Base-by-base conservation (phyloP, 1,139 yeast species). In the Candida sanyaensis region DNA sequence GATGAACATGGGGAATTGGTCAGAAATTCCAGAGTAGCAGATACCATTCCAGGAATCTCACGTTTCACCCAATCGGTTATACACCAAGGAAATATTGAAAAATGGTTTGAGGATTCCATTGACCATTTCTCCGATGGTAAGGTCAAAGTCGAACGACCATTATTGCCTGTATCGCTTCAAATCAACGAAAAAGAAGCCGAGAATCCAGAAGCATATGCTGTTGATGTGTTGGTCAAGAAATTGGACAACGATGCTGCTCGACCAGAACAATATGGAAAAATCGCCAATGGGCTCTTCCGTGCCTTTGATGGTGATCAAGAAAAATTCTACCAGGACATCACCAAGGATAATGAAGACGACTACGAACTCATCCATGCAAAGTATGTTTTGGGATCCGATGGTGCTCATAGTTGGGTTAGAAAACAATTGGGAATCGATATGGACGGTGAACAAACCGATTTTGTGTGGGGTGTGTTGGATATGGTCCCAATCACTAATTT, bases 381-480 rank as follows among this genome's bases (percentile, higher is more conserved):
- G 48, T 68, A 66, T 51, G 65, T 67, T 42, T 46, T 68, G 37
- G 73, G 73, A 26, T 56, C 65, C 37, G 73, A 68, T 50, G 73
- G 73, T 41, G 73, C 72, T 17, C 72, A 66, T 47, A 64, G 69
- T 10, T 64, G 68, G 66, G 69, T 65, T 33, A 54, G 73, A 41
- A 62, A 61, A 45, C 60, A 59, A 42, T 50, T 50, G 23, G 52
- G 50, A 12, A 50, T 50, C 44, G 53, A 50, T 17, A 63, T 67
- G 65, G 62, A 60, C 37, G 73, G 73, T 29, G 72, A 68, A 45
- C 55, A 65, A 11, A 64, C 72, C 23, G 72, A 68, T 52, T 62
- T 55, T 41, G 61, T 66, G 29, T 68, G 73, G 73, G 73, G 71
- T 27, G 73, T 68, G n/a, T 53, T 68, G 44, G 73, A 68, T 48